phyloP scores from a whole-genome alignment of 2,329 filamentous ascomycete species.

The Verticillium zaregamsianum region DNA sequence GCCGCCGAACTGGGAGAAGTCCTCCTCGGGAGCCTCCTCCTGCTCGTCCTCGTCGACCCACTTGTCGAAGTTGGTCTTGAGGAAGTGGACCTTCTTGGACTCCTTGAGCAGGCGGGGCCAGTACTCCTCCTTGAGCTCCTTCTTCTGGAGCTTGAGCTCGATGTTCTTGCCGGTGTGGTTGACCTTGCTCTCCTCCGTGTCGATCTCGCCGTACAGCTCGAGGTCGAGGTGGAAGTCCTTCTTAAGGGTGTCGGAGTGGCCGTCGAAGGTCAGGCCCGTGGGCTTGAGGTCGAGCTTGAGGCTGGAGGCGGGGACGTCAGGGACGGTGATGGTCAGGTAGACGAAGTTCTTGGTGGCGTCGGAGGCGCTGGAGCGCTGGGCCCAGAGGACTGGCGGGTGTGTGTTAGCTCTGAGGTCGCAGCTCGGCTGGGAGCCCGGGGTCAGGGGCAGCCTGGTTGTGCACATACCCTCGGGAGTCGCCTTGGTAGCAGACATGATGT shows the following conservation, averaged over 20 bases:
- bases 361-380: slow-evolving; percentile 81
- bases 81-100: slow-evolving; percentile 82
- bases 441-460: slow-evolving; percentile 7
- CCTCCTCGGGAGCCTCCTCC: slow-evolving; percentile 81
- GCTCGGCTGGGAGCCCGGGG: too few relatives aligned
- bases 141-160: slow-evolving; percentile 92
- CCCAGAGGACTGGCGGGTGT: slow-evolving; percentile 77
- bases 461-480: slow-evolving; percentile 32
- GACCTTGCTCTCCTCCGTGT: slow-evolving; percentile 76
- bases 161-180: slow-evolving; percentile 86
- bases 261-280: slow-evolving; percentile 73
- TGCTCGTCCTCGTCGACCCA: slow-evolving; percentile 99
- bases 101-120: slow-evolving; percentile 96
- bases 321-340: slow-evolving; percentile 85
- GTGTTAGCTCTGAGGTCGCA: too few relatives aligned
- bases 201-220: slow-evolving; percentile 88
- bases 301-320: slow-evolving; percentile 73
- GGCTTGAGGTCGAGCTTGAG: slow-evolving; percentile 82
- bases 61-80: slow-evolving; percentile 99
- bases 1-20: slow-evolving; percentile 63
- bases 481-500: slow-evolving; percentile 12
- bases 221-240: slow-evolving; percentile 81
- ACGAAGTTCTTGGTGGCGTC: slow-evolving; percentile 89
- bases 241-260: slow-evolving; percentile 79
- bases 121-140: slow-evolving; percentile 90